A percentile compares a stretch with the other conserved stretches of the same genome.
phyloP scores from a whole-genome alignment of 352 stramenopile species.

The Paralagenidium karlingii region DNA sequence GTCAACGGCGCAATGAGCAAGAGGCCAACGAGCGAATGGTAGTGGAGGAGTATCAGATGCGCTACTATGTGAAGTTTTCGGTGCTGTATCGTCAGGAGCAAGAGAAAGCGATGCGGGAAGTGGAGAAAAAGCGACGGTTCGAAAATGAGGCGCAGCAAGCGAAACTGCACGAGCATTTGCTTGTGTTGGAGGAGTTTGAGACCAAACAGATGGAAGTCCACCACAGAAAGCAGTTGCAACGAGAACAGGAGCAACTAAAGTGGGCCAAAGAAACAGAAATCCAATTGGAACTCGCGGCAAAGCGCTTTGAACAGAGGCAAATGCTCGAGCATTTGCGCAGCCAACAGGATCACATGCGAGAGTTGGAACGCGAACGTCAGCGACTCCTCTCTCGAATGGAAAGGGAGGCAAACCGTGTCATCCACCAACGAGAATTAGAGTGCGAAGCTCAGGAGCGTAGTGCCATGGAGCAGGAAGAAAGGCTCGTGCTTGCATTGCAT shows the following conservation, averaged over 20 bases:
- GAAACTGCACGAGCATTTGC: neutral
- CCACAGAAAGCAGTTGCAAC: slow-evolving; percentile 18
- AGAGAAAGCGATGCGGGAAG: too few relatives aligned
- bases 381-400: too few relatives aligned
- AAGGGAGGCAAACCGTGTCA: slow-evolving; percentile 12
- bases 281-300: slow-evolving; percentile 14
- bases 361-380: slow-evolving; percentile 8
- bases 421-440: slow-evolving; percentile 23
- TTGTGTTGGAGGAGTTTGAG: neutral
- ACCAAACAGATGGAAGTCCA: slow-evolving; percentile 12
- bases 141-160: too few relatives aligned
- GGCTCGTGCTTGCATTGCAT: slow-evolving; percentile 14
- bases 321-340: slow-evolving; percentile 2
- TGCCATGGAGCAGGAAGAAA: slow-evolving; percentile 27
- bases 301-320: slow-evolving; percentile 8
- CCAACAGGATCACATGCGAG: neutral
- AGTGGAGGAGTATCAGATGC: slow-evolving; percentile 37
- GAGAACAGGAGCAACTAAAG: slow-evolving; percentile 13
- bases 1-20: slow-evolving; percentile 17
- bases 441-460: slow-evolving; percentile 16
- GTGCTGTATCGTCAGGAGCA: neutral
- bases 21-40: slow-evolving; percentile 34
- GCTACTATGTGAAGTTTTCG: slow-evolving; percentile 38
- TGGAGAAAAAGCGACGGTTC: slow-evolving; percentile 14
- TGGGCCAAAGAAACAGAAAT: slow-evolving; percentile 11